A percentile compares a stretch with the other conserved stretches of the same genome.
phyloP scores from a whole-genome alignment of 495 filamentous ascomycete species.

The Penicillium lividum region DNA sequence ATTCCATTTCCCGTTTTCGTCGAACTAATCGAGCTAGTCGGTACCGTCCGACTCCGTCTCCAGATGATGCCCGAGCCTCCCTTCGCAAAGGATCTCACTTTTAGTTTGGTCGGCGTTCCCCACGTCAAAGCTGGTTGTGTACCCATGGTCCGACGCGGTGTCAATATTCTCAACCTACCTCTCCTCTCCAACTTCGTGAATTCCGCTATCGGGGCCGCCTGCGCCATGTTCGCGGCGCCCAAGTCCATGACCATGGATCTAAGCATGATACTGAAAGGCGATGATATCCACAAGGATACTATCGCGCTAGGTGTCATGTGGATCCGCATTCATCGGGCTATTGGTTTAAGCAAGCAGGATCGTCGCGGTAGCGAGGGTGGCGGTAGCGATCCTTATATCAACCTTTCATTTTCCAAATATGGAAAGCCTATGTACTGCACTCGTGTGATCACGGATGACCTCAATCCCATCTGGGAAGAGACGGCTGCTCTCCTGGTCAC shows the following conservation, averaged over 20 bases:
- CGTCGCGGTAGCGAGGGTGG: conserved; percentile 76
- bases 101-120: conserved; percentile 89
- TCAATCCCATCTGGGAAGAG: conserved; percentile 94
- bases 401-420: conserved; percentile 76
- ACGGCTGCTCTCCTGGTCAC: conserved; percentile 84
- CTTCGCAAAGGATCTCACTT: conserved; percentile 87
- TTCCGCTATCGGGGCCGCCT: conserved; percentile 85
- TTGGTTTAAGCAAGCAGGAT: conserved; percentile 90
- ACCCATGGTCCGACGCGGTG: conserved; percentile 82
- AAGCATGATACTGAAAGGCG: conserved; percentile 83
- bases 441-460: conserved; percentile 88
- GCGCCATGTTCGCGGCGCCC: conserved; percentile 91
- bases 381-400: conserved; percentile 93
- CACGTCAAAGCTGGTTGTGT: conserved; percentile 89
- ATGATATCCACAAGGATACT: conserved; percentile 86
- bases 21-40: conserved; percentile 81
- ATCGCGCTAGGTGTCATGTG: conserved; percentile 83
- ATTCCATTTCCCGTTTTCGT: conserved; percentile 88
- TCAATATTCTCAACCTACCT: conserved; percentile 90
- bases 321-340: conserved; percentile 85
- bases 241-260: conserved; percentile 93
- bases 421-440: conserved; percentile 98
- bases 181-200: conserved; percentile 96
- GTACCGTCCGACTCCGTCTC: conserved; percentile 78
- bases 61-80: conserved; percentile 87